A percentile compares a stretch with the other conserved stretches of the same genome.
These are phyloP conservation scores for Trypanosoma melophagium DNA, from an alignment of 208 protist species.

Conservation along the genomic window DNA sequence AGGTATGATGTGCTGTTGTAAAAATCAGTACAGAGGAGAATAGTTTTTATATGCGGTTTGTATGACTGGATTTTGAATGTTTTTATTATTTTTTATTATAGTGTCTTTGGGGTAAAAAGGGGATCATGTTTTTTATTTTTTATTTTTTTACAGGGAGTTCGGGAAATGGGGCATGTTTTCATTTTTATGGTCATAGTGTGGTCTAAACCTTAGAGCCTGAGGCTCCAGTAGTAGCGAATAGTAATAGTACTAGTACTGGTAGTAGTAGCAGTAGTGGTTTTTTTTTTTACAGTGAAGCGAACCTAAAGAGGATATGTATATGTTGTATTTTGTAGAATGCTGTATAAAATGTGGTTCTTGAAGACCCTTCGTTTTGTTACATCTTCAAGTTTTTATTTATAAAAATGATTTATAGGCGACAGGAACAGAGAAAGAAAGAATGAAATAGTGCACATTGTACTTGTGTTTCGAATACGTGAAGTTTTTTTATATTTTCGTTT, in stretches of 20 bases:
- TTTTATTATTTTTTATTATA: too few species aligned
- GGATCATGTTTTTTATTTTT: conserved; percentile 13
- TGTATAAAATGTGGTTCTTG: too few species aligned
- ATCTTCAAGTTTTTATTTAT: too few species aligned
- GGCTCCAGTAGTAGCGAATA: conserved; percentile 6
- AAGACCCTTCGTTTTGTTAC: too few species aligned
- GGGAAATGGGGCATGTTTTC: neutral
- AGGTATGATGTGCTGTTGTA: neutral
- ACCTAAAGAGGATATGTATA: too few species aligned
- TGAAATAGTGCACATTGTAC: neutral
- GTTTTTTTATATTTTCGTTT: neutral
- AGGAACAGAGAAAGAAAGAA: neutral
- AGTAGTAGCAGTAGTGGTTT: too few species aligned
- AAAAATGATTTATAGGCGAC: too few species aligned
- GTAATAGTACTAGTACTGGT: neutral
- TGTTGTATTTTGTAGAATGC: too few species aligned
- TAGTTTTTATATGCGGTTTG: too few species aligned
- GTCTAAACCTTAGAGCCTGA: neutral
- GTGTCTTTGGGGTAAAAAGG: neutral
- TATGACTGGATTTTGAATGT: too few species aligned
- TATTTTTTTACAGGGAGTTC: neutral
- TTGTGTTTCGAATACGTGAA: too few species aligned
- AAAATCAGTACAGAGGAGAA: neutral
- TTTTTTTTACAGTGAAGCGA: too few species aligned
- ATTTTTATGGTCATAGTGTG: neutral